These are phyloP conservation scores for Yamadazyma tumulicola DNA, from an alignment of 805 yeast genomes.

Conservation along the genomic window DNA sequence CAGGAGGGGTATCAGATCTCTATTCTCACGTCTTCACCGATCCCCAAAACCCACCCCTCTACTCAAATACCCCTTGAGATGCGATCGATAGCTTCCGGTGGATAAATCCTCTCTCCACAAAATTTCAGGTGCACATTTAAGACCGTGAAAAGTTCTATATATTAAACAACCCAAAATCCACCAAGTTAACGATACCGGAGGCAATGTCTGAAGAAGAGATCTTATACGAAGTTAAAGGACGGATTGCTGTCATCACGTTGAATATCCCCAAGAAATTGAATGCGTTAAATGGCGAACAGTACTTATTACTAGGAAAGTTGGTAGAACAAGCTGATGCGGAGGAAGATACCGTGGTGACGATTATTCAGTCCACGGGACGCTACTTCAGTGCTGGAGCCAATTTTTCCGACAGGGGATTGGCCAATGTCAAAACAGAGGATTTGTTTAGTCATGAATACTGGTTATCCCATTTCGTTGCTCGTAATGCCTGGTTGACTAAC, in stretches of 20 bases:
- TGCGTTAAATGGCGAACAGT: constrained; percentile 65
- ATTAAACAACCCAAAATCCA: too few relatives aligned
- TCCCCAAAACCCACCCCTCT: too few relatives aligned
- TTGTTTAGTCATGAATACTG: constrained; percentile 42
- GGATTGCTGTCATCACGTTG: constrained; percentile 60
- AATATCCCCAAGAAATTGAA: constrained; percentile 60
- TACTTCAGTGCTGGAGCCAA: constrained; percentile 87
- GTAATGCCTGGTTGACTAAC: constrained; percentile 67
- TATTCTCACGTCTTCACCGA: too few relatives aligned
- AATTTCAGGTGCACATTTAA: too few relatives aligned
- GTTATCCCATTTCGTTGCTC: constrained; percentile 59
- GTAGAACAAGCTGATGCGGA: constrained; percentile 63
- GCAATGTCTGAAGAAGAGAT: constrained; percentile 20
- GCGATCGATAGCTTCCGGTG: too few relatives aligned
- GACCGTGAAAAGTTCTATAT: too few relatives aligned
- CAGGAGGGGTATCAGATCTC: too few relatives aligned
- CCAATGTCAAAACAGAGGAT: constrained; percentile 25
- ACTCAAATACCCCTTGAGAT: too few relatives aligned
- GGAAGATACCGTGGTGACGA: constrained; percentile 58
- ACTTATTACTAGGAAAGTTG: constrained; percentile 53
- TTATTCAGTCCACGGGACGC: constrained; percentile 67
- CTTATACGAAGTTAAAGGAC: constrained; percentile 42
- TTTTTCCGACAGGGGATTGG: constrained; percentile 39
- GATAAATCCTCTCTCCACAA: too few relatives aligned
- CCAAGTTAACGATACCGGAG: too few relatives aligned